Percentiles rank a stretch among this genome's conserved stretches.
Conservation (phyloP, 176 grass and related monocot genomes). For the Aegilops longissima region DNA sequence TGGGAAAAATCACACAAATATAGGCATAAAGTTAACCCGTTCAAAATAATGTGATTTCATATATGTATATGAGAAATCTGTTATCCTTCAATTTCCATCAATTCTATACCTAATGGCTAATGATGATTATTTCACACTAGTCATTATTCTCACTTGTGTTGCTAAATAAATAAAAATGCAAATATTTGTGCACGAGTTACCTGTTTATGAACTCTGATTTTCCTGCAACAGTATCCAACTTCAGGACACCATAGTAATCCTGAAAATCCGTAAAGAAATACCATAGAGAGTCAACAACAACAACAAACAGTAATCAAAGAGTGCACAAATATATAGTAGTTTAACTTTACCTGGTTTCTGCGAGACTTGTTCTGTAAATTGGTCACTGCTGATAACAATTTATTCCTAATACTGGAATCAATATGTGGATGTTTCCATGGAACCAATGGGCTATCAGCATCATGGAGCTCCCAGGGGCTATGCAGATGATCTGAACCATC, state of each 20-base stretch:
- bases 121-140: background rate
- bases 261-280: constrained; percentile 41
- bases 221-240: constrained; percentile 61
- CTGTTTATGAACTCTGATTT: constrained; percentile 92
- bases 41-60: background rate
- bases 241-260: constrained; percentile 73
- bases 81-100: background rate
- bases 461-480: constrained; percentile 96
- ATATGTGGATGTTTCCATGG: constrained; percentile 88
- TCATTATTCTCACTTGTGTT: constrained; percentile 11
- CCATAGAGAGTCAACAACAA: constrained; percentile 15
- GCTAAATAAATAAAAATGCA: background rate
- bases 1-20: background rate
- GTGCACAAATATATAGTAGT: background rate
- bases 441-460: constrained; percentile 62
- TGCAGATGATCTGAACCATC: constrained; percentile 68
- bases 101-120: background rate
- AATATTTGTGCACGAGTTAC: constrained; percentile 45
- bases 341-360: constrained; percentile 60
- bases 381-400: constrained; percentile 55
- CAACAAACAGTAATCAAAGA: background rate
- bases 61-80: background rate
- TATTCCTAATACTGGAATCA: constrained; percentile 42
- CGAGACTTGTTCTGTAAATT: constrained; percentile 58
- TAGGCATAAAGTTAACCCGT: background rate